Evolutionary conservation across 2,329 filamentous ascomycete genomes (phyloP), one percentile per base, ranked within the genome.

Genomic region (Aspergillus tamarii): DNA sequence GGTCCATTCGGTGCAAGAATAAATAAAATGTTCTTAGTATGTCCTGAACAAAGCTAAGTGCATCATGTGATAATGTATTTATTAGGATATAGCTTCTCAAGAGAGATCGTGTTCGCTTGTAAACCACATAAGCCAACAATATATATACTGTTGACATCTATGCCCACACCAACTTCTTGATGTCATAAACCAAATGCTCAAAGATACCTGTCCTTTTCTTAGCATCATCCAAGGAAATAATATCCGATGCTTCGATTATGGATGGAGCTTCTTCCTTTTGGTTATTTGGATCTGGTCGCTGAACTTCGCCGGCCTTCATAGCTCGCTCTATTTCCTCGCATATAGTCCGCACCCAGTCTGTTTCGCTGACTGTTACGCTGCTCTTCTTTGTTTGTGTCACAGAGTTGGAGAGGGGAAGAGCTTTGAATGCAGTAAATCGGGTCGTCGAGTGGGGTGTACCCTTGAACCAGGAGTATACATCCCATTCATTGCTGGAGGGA

Each of bases 111-210:
- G 11, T 26, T 26, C 21, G 21, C 34, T 39, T 10, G 21, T 39
- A 39, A 41, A 14, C 34, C 21, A 55, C n/a, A 55, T n/a, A 53
- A 21, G 30, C 34, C 8, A 19, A n/a, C 6, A 9, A 52, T 7
- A 23, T 36, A 21, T 36, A 28, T 30, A 30, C 14, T 7, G 21
- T 30, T 9, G 28, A 12, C n/a, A 14, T 26, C 63, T 72, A 87
- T 3, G 85, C 84, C 95, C 95, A 98, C 14, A 99, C 93, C 75
- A 98, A 80, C 83, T 92, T 96, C 86, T 97, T 97, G 72, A 98
- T 84, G 64, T 90, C 91, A 82, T 98, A 93, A 1, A 93, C 92
- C 73, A 96, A 80, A 76, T 94, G 90, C 78, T 97, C 94, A 59
- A 98, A 77, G 70, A 96, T 84, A 0, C 93, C 92, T 0, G 94